Evolutionary conservation across 1,284 basidiomycete species (phyloP), one percentile per base, ranked within the genome.

Genomic region (Limonomyces culmigenus): DNA sequence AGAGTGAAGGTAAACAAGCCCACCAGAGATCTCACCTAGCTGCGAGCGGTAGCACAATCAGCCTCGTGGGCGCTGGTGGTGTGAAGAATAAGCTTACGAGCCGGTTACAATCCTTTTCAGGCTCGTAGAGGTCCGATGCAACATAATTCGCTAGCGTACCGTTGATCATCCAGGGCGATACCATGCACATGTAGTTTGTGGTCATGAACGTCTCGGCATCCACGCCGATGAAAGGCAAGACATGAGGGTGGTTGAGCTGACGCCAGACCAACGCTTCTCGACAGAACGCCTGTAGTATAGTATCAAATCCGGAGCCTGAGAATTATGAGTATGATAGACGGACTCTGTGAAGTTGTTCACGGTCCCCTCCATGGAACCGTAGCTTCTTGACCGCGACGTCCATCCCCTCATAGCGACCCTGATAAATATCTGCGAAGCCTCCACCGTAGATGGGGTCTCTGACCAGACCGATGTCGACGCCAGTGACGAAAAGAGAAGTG

Each of bases 351-450:
- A 32, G 6, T 10, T 32, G 8, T 8, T 8, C 31, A 6, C 15
- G 6, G 13, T n/a, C n/a, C 13, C 31, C 31, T 32, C 15, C n/a
- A 8, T 8, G 8, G 11, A 32, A 8, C 17, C 31, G 31, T 11
- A 32, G 15, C 13, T 14, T n/a, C 17, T 32, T 32, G 31, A 32
- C n/a, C 8, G 31, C 20, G 8, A n/a, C 20, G 12, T 13, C 33
- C 38, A 18, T 33, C 19, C 33, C 34, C 19, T 16, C 14, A 13
- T 56, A 60, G 3, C 43, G 45, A 3, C 55, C 56, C 35, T 49
- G 55, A 59, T 59, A 65, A 11, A 64, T 55, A 43, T 65, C 63
- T 5, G 60, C 56, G 45, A 61, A 63, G 8, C 61, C 62, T 10
- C 62, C 62, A 42, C 59, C 54, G 0, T 58, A 59, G 27, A 51